phyloP scores from a whole-genome alignment of 2,329 filamentous ascomycete species.

The Tolypocladium guangdongense region DNA sequence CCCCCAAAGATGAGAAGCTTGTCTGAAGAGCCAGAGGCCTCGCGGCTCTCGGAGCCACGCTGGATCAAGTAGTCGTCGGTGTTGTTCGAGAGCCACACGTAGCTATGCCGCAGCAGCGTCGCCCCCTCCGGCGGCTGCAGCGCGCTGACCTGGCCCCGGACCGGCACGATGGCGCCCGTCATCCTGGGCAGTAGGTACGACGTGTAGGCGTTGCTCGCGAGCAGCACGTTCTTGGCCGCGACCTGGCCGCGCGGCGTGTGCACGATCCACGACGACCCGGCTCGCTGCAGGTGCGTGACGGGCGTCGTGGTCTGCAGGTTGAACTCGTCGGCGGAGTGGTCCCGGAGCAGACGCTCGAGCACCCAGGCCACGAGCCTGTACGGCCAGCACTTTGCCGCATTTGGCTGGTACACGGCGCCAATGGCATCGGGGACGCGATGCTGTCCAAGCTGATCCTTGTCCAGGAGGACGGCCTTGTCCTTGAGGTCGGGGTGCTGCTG shows the following conservation, averaged over 20 bases:
- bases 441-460: conserved; percentile 29
- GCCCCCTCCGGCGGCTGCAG: conserved; percentile 42
- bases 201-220: conserved; percentile 79
- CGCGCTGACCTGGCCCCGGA: conserved; percentile 61
- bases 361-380: conserved; percentile 74
- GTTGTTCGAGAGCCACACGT: conserved; percentile 46
- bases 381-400: conserved; percentile 65
- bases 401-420: conserved; percentile 53
- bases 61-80: conserved; percentile 67
- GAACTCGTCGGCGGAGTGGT: conserved; percentile 32
- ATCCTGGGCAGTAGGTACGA: conserved; percentile 62
- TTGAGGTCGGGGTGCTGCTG: conserved; percentile 46
- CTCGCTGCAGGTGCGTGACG: conserved; percentile 37
- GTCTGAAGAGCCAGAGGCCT: conserved; percentile 4
- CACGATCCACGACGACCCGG: conserved; percentile 41
- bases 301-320: conserved; percentile 70
- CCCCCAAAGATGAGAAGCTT: conserved; percentile 59
- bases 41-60: conserved; percentile 35
- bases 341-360: conserved; percentile 44
- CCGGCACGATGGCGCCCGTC: conserved; percentile 62
- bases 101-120: conserved; percentile 41
- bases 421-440: conserved; percentile 45
- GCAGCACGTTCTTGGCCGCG: conserved; percentile 50
- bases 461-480: conserved; percentile 28
- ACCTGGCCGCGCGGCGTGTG: conserved; percentile 61